Percentiles rank a stretch among this genome's conserved stretches.
phyloP scores from a whole-genome alignment of 1,139 yeast genomes.

The Nadsonia commutata region DNA sequence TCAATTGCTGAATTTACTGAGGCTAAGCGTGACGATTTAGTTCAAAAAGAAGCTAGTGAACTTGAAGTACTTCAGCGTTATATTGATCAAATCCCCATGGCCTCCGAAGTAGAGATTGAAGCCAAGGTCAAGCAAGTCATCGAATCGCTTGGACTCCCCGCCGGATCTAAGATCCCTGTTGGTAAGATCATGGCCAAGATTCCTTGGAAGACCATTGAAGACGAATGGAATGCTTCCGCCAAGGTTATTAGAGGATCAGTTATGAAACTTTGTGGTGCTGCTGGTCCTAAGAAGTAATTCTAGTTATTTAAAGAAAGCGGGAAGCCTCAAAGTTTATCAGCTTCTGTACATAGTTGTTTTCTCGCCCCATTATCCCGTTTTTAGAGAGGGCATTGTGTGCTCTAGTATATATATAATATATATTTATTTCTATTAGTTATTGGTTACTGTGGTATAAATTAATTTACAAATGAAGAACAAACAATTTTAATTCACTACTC shows the following conservation, averaged over 20 bases:
- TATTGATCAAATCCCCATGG: constrained; percentile 32
- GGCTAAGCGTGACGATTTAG: constrained; percentile 41
- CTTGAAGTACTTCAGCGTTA: constrained; percentile 32
- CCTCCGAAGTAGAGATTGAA: constrained; percentile 36
- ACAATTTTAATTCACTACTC: too few species aligned
- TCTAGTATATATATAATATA: too few species aligned
- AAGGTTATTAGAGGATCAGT: constrained; percentile 17
- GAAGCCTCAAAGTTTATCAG: too few species aligned
- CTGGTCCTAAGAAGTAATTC: constrained; percentile 10
- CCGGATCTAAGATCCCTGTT: constrained; percentile 21
- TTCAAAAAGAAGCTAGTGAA: constrained; percentile 40
- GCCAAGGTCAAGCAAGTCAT: constrained; percentile 27
- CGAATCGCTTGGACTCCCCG: constrained; percentile 18
- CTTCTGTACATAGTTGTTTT: too few species aligned
- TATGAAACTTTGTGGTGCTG: constrained; percentile 12
- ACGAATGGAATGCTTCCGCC: constrained; percentile 41
- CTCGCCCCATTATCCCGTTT: too few species aligned
- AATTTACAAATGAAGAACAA: too few species aligned
- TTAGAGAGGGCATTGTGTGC: too few species aligned
- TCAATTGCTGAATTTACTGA: constrained; percentile 37
- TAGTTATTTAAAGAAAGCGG: too few species aligned
- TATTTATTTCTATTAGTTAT: too few species aligned
- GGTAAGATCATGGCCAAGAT: constrained; percentile 32
- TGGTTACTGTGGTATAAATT: too few species aligned
- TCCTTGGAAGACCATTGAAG: constrained; percentile 34